Conservation (phyloP, 108 stramenopile species). For the Aurantiochytrium sp. region DNA sequence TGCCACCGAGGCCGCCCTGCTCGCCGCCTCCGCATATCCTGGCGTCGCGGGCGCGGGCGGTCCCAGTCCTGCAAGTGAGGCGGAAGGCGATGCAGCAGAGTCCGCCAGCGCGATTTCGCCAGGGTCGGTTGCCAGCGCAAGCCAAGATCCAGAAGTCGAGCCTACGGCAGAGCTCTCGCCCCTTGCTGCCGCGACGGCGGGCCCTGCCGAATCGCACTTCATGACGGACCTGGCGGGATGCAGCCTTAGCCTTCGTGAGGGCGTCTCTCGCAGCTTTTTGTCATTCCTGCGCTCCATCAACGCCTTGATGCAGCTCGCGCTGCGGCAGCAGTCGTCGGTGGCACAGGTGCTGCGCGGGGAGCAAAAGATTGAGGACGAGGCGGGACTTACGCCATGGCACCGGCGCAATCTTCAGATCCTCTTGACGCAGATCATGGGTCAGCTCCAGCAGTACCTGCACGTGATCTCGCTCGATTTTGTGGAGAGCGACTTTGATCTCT, state of each 20-base stretch:
- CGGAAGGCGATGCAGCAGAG: too few species aligned
- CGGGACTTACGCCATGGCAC: not conserved
- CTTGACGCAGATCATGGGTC: not conserved
- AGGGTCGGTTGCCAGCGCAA: too few species aligned
- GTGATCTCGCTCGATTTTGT: slow-evolving; percentile 13
- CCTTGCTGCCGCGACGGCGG: not conserved
- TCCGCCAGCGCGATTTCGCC: too few species aligned
- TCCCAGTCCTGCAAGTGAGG: too few species aligned
- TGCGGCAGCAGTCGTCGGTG: not conserved
- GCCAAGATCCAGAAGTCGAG: too few species aligned
- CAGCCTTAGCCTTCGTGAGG: not conserved
- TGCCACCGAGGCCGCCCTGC: not conserved
- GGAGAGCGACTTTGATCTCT: slow-evolving; percentile 8
- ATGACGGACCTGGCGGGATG: slow-evolving; percentile 10
- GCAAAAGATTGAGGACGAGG: not conserved
- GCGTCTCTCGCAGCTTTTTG: not conserved
- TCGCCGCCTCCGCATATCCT: not conserved
- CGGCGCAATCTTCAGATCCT: not conserved
- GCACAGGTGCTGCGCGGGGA: not conserved
- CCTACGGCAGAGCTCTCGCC: too few species aligned
- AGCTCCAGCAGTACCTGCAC: not conserved
- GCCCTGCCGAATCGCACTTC: not conserved
- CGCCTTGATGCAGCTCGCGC: not conserved
- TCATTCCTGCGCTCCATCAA: not conserved
- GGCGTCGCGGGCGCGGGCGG: too few species aligned